Conservation (phyloP, 139 green algal species). For the Ettlia oleoabundans region DNA sequence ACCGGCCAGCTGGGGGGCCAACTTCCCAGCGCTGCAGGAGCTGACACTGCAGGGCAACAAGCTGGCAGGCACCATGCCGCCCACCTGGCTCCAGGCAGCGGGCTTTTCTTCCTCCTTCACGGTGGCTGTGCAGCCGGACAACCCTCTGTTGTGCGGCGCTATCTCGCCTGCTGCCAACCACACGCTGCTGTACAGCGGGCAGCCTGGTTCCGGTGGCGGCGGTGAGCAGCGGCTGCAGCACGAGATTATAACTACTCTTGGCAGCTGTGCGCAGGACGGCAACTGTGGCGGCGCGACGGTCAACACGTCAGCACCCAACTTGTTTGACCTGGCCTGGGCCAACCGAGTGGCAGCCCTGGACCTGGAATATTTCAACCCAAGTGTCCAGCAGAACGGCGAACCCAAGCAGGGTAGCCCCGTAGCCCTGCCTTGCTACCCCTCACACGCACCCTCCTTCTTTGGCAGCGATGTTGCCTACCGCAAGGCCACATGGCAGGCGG, state of each 20-base stretch:
- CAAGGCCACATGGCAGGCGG: slow-evolving; percentile 27
- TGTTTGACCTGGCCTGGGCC: slow-evolving; percentile 30
- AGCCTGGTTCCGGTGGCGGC: not conserved
- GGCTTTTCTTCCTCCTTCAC: slow-evolving; percentile 18
- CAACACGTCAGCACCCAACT: slow-evolving; percentile 25
- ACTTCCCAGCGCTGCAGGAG: not conserved
- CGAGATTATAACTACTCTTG: slow-evolving; percentile 5
- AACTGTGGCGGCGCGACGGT: slow-evolving; percentile 22
- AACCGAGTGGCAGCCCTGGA: slow-evolving; percentile 17
- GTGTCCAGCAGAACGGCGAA: slow-evolving; percentile 9
- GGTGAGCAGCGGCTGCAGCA: not conserved
- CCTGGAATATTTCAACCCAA: slow-evolving; percentile 25
- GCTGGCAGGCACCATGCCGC: slow-evolving; percentile 25
- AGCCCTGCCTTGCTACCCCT: slow-evolving; percentile 30
- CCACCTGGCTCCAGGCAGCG: not conserved
- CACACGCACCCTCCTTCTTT: slow-evolving; percentile 20
- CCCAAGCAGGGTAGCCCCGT: slow-evolving; percentile 23
- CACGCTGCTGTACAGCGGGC: not conserved
- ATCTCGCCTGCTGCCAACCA: not conserved
- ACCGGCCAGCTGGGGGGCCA: not conserved
- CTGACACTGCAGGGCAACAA: slow-evolving; percentile 18
- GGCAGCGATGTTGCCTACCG: slow-evolving; percentile 12
- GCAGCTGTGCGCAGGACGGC: slow-evolving; percentile 20
- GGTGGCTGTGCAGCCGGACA: slow-evolving; percentile 9
- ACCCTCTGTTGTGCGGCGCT: slow-evolving; percentile 22